A percentile compares a stretch with the other conserved stretches of the same genome.
phyloP scores from a whole-genome alignment of 2,329 filamentous ascomycete species.

The Lecanicillium sp. region DNA sequence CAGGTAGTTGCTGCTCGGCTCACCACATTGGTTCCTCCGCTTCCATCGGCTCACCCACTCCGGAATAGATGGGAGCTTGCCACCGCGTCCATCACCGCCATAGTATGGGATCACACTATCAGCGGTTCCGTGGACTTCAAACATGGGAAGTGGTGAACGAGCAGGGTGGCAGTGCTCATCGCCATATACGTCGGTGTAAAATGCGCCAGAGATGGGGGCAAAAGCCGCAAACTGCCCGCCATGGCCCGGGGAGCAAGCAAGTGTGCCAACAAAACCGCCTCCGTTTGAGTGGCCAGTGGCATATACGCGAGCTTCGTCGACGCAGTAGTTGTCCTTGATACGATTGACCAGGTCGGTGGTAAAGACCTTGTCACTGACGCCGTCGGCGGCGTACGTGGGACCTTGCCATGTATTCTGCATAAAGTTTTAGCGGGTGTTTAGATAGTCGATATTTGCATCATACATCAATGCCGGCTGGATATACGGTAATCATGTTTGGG shows the following conservation, averaged over 20 bases:
- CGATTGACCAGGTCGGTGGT: constrained; percentile 32
- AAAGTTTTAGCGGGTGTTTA: too few species aligned
- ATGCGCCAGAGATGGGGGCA: constrained; percentile 31
- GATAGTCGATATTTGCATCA: neutral
- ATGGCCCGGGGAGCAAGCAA: constrained; percentile 30
- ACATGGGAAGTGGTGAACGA: constrained; percentile 34
- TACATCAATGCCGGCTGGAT: constrained; percentile 34
- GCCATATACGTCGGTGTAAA: constrained; percentile 27
- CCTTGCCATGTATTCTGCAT: constrained; percentile 32
- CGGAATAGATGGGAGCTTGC: constrained; percentile 34
- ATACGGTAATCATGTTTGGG: constrained; percentile 29
- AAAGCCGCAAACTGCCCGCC: constrained; percentile 31
- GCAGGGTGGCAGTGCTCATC: constrained; percentile 23
- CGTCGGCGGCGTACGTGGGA: constrained; percentile 23
- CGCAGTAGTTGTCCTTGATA: constrained; percentile 26
- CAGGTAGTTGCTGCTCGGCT: constrained; percentile 3
- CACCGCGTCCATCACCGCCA: constrained; percentile 30
- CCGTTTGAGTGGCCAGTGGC: constrained; percentile 37
- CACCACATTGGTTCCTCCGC: constrained; percentile 13
- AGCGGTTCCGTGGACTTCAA: constrained; percentile 41
- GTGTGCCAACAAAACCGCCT: constrained; percentile 31
- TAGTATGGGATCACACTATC: constrained; percentile 37
- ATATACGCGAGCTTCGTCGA: constrained; percentile 32
- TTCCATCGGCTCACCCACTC: constrained; percentile 31
- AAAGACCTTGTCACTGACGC: constrained; percentile 31